phyloP scores from a whole-genome alignment of 805 yeast genomes.

The Candida maltosa region DNA sequence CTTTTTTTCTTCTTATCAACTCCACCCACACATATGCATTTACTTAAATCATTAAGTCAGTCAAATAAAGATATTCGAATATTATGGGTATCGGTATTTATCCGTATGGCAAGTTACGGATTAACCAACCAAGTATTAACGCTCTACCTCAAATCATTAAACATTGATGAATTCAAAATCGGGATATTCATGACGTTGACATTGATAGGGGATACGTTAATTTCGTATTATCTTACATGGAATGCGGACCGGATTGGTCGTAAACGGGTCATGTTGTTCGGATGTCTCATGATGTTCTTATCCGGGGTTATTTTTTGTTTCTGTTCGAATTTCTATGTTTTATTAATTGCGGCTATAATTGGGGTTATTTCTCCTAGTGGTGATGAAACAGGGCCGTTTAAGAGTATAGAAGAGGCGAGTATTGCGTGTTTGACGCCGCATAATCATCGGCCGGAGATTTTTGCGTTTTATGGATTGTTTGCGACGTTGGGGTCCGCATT shows the following conservation, averaged over 20 bases:
- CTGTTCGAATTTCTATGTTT: conserved; percentile 47
- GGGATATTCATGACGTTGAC: conserved; percentile 84
- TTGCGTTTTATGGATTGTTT: conserved; percentile 69
- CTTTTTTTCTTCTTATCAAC: background rate
- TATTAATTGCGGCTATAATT: conserved; percentile 68
- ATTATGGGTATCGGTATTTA: conserved; percentile 65
- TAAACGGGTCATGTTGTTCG: conserved; percentile 57
- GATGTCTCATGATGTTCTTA: conserved; percentile 63
- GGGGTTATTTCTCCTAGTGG: conserved; percentile 91
- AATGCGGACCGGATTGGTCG: conserved; percentile 72
- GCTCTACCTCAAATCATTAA: conserved; percentile 55
- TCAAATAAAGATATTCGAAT: conserved; percentile 54
- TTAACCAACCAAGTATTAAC: conserved; percentile 76
- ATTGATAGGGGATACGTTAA: conserved; percentile 69
- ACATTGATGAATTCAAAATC: conserved; percentile 53
- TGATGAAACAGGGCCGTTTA: conserved; percentile 88
- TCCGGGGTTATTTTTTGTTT: conserved; percentile 68
- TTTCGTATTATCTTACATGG: conserved; percentile 74
- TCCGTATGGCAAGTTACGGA: conserved; percentile 74
- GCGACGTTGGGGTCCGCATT: conserved; percentile 71
- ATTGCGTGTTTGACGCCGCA: conserved; percentile 75
- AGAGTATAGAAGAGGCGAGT: conserved; percentile 79
- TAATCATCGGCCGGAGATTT: conserved; percentile 63
- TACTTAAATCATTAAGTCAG: conserved; percentile 30
- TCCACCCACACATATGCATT: conserved; percentile 21